Evolutionary conservation across 2,329 filamentous ascomycete genomes (phyloP).

Genomic region (Phyllosticta citrichinensis): DNA sequence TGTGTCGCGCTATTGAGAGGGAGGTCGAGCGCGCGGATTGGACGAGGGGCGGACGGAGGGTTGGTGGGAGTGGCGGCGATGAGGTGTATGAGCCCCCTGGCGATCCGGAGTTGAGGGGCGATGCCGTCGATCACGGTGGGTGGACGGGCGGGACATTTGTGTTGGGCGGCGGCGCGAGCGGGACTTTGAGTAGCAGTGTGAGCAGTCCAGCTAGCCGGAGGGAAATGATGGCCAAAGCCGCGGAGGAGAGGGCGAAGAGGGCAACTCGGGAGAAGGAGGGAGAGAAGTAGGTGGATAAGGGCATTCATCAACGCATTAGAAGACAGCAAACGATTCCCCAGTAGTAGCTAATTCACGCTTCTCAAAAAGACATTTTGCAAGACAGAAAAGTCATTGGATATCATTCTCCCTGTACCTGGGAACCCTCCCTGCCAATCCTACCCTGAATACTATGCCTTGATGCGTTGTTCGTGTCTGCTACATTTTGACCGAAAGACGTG

Average conservation of each 20-base stretch:
- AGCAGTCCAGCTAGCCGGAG: conserved; percentile 51
- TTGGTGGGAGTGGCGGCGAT: conserved; percentile 15
- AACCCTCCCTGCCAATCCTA: neutral
- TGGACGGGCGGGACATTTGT: conserved; percentile 34
- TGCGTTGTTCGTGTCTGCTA: neutral
- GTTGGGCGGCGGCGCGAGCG: conserved; percentile 22
- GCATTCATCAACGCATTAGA: neutral
- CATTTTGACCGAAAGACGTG: neutral
- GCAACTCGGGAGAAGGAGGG: conserved; percentile 32
- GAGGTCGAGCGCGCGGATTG: conserved; percentile 78
- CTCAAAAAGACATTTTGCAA: neutral
- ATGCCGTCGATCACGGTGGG: conserved; percentile 31
- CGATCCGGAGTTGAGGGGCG: conserved; percentile 16
- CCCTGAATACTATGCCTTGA: neutral
- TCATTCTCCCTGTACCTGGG: neutral
- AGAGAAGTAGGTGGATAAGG: neutral
- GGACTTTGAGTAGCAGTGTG: conserved; percentile 19
- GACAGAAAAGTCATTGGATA: neutral
- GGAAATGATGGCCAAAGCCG: conserved; percentile 65
- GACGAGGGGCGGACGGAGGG: conserved; percentile 51
- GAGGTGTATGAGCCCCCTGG: conserved; percentile 23
- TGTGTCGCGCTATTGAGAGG: conserved; percentile 77
- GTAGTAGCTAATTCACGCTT: neutral
- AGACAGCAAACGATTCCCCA: neutral
- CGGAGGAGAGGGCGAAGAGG: conserved; percentile 54